A percentile compares a stretch with the other conserved stretches of the same genome.
Conservation (phyloP, 1,139 yeast species). For the Blastobotrys buckinghamii region DNA sequence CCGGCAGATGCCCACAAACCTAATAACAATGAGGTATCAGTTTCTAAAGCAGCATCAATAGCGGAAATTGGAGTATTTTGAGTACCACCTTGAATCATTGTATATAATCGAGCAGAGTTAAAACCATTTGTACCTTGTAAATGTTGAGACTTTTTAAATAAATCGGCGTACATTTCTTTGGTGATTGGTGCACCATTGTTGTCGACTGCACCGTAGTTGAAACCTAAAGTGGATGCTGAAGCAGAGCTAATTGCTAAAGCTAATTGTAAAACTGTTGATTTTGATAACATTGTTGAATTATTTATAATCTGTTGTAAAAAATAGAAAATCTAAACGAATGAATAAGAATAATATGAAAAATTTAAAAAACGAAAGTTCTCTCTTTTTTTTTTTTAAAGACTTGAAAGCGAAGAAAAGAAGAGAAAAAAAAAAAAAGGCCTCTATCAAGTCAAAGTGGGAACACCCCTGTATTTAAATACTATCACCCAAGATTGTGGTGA, state of each 20-base stretch:
- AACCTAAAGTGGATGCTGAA: slow-evolving; percentile 18
- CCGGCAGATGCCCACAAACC: slow-evolving; percentile 33
- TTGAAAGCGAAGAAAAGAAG: not conserved
- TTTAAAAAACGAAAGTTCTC: not conserved
- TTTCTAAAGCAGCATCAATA: slow-evolving; percentile 31
- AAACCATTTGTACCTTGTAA: slow-evolving; percentile 20
- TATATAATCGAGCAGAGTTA: slow-evolving; percentile 23
- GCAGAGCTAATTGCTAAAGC: slow-evolving; percentile 50
- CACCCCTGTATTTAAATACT: not conserved
- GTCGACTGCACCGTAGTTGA: slow-evolving; percentile 24
- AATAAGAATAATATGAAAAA: not conserved
- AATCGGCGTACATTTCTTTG: slow-evolving; percentile 26
- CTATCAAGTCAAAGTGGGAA: not conserved
- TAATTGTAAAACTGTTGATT: not conserved
- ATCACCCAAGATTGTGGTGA: not conserved
- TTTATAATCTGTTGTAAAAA: not conserved
- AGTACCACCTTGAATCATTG: slow-evolving; percentile 26
- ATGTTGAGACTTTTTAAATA: slow-evolving; percentile 19
- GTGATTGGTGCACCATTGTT: slow-evolving; percentile 18
- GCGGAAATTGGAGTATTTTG: slow-evolving; percentile 26
- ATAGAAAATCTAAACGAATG: not conserved
- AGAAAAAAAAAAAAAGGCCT: not conserved
- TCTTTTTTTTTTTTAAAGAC: too few species aligned
- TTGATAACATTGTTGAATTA: not conserved
- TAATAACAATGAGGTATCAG: slow-evolving; percentile 27